Evolutionary conservation across 1,284 basidiomycete genomes (phyloP), one percentile per base, ranked within the genome.

Genomic region (Amylostereum areolatum): DNA sequence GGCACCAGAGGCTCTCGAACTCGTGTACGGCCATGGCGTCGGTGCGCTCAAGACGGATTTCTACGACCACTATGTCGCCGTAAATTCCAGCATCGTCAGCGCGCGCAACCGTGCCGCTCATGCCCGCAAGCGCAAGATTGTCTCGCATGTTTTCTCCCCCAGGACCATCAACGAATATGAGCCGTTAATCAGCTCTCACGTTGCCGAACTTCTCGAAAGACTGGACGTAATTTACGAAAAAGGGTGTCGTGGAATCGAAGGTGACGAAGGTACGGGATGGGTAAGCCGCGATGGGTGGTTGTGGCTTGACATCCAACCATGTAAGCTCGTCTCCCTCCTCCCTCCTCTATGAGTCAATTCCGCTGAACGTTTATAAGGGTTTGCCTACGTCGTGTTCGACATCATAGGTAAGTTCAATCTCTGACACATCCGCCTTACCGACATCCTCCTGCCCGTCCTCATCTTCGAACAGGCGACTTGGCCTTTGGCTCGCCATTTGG

Each of bases 401-500:
- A 89, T 91, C 58, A 89, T 94, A 46, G 79, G 77, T 35, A n/a
- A 35, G 33, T 8, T 8, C 8, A 8, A 35, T n/a, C 33, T n/a
- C n/a, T 8, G n/a, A 35, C 33, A n/a, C n/a, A n/a, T n/a, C n/a
- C n/a, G n/a, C n/a, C n/a, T n/a, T n/a, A n/a, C n/a, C n/a, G n/a
- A n/a, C 33, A n/a, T n/a, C 8, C 33, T 35, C n/a, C n/a, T 8
- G 33, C 33, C 8, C 33, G 8, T 35, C n/a, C 33, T 35, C 8
- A 35, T 35, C 8, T n/a, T 8, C 8, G n/a, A 35, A 35, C 33
- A 35, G 33, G 33, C 49, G 86, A 90, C 62, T 75, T 92, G 28
- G 89, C 90, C 0, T 94, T 94, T 57, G 92, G 92, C 9, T 78
- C 80, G 9, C 85, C 93, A 0, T 96, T 97, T 58, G 92, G 91